Base-by-base conservation (phyloP, 805 yeast species). In the Lipomyces orientalis region DNA sequence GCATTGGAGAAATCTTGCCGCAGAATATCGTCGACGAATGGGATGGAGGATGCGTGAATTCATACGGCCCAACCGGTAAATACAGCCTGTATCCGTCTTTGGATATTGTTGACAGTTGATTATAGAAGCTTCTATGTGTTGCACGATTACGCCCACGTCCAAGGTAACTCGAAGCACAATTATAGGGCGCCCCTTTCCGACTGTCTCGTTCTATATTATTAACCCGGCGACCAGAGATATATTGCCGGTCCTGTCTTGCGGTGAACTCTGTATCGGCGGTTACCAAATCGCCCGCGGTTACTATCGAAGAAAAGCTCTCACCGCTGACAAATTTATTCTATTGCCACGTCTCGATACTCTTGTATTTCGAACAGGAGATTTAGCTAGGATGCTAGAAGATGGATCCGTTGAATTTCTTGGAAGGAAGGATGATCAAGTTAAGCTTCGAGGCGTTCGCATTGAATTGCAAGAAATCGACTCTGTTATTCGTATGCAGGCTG, bases 231-330 rank as follows among this genome's bases (percentile, higher is more conserved):
- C 55, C 31, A 7, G n/a, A 4, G 29, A 8, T 14, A 43, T 65
- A 7, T 57, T 74, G 12, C 77, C 78, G 1, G 10, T 60, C 6
- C 68, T 66, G 9, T 52, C 69, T 10, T 64, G 69, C 10, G 78
- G 78, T 4, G 76, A 76, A 54, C 65, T 76, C 3, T 74, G 69
- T 10, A 73, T 76, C 22, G 70, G 74, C 5, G 78, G 78, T 8
- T 65, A 61, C 31, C 78, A 76, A 59, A 69, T 76, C 0, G 76
- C 78, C 8, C 54, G 72, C 10, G 72, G 37, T 31, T 70, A 70
- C 51, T 65, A 46, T 55, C 52, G 62, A 14, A 63, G 64, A 9
- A n/a, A 29, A 5, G 64, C 60, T 6, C 64, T 74, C 2, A 73
- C 76, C 0, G 54, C 56, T 0, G 68, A 66, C n/a, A 60, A 64